Percentiles rank a stretch among this genome's conserved stretches.
Evolutionary conservation across 1,284 basidiomycete species (phyloP).

Genomic region (Puccinia polysora): DNA sequence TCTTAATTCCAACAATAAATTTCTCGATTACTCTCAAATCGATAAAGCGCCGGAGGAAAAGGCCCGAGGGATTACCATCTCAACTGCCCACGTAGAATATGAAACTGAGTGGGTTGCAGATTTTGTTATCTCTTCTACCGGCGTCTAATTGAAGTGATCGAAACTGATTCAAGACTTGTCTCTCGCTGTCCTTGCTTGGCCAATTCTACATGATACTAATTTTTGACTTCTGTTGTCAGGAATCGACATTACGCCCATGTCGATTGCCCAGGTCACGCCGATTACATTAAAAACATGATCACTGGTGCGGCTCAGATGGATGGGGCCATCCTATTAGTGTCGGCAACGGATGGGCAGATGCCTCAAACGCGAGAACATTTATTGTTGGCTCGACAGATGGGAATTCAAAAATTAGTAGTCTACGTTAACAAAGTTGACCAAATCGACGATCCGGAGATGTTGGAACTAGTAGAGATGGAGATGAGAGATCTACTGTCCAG

Average conservation of each 20-base stretch:
- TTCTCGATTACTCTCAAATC: constrained; percentile 95
- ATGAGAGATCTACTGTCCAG: constrained; percentile 93
- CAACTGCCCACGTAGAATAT: constrained; percentile 87
- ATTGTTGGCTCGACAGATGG: constrained; percentile 94
- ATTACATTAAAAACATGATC: constrained; percentile 84
- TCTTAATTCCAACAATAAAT: constrained; percentile 72
- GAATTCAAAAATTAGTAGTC: constrained; percentile 95
- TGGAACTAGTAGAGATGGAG: constrained; percentile 99
- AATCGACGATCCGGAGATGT: constrained; percentile 95
- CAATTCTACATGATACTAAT: not conserved
- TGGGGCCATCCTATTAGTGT: constrained; percentile 66
- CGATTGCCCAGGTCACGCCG: constrained; percentile 75
- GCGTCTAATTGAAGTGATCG: not conserved
- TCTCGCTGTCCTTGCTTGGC: not conserved
- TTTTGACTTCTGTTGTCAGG: constrained; percentile 28
- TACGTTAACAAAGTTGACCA: constrained; percentile 99
- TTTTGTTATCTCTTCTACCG: not conserved
- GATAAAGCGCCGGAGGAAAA: constrained; percentile 99
- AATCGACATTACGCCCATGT: constrained; percentile 97
- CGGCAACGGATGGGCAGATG: constrained; percentile 99
- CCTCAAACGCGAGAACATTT: constrained; percentile 98
- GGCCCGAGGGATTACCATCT: constrained; percentile 97
- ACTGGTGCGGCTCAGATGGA: constrained; percentile 99
- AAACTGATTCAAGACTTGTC: not conserved
- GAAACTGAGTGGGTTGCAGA: constrained; percentile 64